Percentiles rank a stretch among this genome's conserved stretches.
Conservation (phyloP, 2,329 filamentous ascomycete species). For the Teratosphaeria zuluensis region DNA sequence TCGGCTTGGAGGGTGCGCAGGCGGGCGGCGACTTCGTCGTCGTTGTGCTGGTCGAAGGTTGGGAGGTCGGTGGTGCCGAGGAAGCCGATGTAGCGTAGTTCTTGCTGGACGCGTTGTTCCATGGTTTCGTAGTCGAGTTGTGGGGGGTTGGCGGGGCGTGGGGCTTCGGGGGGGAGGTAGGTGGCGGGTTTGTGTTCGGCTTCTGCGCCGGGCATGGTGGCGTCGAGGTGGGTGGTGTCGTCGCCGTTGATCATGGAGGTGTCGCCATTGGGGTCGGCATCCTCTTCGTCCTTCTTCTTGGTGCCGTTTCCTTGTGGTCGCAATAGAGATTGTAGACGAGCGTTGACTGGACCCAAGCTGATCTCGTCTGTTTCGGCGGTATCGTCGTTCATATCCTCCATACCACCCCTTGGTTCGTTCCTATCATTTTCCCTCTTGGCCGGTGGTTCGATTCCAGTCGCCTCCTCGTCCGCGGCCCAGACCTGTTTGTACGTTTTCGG, state of each 20-base stretch:
- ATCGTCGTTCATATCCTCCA: slow-evolving; percentile 79
- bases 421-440: slow-evolving; percentile 56
- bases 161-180: slow-evolving; percentile 49
- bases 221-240: slow-evolving; percentile 25
- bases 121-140: slow-evolving; percentile 76
- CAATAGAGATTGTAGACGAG: slow-evolving; percentile 69
- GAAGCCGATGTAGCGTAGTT: slow-evolving; percentile 84
- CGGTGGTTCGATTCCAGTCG: slow-evolving; percentile 61
- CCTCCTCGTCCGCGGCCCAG: slow-evolving; percentile 89
- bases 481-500: slow-evolving; percentile 79
- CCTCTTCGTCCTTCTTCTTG: slow-evolving; percentile 41
- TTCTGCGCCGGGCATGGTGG: slow-evolving; percentile 23
- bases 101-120: slow-evolving; percentile 83
- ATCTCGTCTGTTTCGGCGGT: slow-evolving; percentile 82
- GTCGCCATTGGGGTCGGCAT: slow-evolving; percentile 37
- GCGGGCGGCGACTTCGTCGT: slow-evolving; percentile 88
- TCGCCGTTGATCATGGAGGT: slow-evolving; percentile 32
- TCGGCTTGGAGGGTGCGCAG: slow-evolving; percentile 75
- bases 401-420: slow-evolving; percentile 74
- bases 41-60: slow-evolving; percentile 80
- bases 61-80: slow-evolving; percentile 53
- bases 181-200: slow-evolving; percentile 50
- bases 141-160: slow-evolving; percentile 16
- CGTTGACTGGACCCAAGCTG: slow-evolving; percentile 76
- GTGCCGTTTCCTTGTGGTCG: slow-evolving; percentile 54